Evolutionary conservation across 2,329 filamentous ascomycete genomes (phyloP), one percentile per base, ranked within the genome.

Genomic region (Tolypocladium nubicola): DNA sequence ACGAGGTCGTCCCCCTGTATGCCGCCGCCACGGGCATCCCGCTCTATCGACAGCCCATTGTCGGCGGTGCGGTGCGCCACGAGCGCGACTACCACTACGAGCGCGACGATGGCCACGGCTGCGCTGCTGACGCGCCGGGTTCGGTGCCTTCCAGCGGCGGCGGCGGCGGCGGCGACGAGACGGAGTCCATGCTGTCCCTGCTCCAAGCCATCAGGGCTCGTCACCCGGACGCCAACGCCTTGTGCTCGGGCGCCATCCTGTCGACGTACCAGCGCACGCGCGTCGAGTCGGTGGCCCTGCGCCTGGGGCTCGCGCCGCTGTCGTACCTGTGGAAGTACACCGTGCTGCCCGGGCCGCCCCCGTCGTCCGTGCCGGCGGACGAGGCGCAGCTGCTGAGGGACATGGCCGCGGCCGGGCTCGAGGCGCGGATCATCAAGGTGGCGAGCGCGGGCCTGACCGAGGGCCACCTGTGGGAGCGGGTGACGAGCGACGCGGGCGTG

Each of bases 181-280:
- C 92, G 0, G 94, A 99, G 73, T 90, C 88, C 54, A 81, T 99
- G 68, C 70, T 93, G 45, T 84, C 85, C 11, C 79, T 99, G 23
- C 79, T 99, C n/a, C 72, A 70, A 21, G 79, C 77, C 54, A 81
- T 96, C 59, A 81, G 85, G 67, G 67, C 72, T 11, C 78, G 76
- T 2, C 89, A 96, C 68, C 93, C 93, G 0, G 81, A 87, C 58
- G 88, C 89, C 55, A 92, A 95, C 68, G 94, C 93, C 38, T 76
- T 99, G 54, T 92, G 87, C 63, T 90, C 92, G 0, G 94, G 94
- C 56, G 94, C 94, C 23, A 96, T 99, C 60, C 75, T 97, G 41
- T 96, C 90, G 11, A 96, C 91, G 3, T 99, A 99, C 73, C 94
- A 99, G 74, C 87, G 94, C 57, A 97, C 93, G 1, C 81, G 94